phyloP scores from a whole-genome alignment of 2,329 filamentous ascomycete species.

The Calonectria henricotiae region DNA sequence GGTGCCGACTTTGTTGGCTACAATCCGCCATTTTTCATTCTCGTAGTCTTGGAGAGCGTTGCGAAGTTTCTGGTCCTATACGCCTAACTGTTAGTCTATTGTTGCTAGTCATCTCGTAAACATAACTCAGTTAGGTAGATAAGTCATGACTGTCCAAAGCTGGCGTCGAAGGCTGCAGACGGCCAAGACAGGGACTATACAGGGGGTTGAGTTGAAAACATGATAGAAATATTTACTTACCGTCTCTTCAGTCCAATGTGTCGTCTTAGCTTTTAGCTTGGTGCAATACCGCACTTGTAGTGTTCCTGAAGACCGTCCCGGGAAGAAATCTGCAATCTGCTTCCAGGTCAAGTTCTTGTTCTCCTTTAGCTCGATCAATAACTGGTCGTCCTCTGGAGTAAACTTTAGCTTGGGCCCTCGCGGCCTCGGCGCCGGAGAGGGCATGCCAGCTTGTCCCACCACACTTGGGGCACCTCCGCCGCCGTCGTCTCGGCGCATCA shows the following conservation, averaged over 20 bases:
- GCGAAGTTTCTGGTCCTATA: conserved; percentile 83
- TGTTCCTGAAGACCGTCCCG: conserved; percentile 90
- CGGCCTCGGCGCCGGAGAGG: conserved; percentile 83
- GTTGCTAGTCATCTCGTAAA: neutral
- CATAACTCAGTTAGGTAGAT: neutral
- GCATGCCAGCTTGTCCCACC: conserved; percentile 91
- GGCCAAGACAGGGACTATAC: too few relatives aligned
- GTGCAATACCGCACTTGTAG: conserved; percentile 96
- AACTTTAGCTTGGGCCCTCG: conserved; percentile 94
- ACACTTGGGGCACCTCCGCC: conserved; percentile 82
- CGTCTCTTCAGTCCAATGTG: conserved; percentile 93
- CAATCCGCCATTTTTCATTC: conserved; percentile 93
- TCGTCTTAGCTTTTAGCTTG: conserved; percentile 94
- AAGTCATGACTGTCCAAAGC: neutral
- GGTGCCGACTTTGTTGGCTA: conserved; percentile 90
- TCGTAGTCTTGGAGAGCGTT: conserved; percentile 88
- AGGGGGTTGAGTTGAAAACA: neutral
- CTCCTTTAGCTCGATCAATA: conserved; percentile 92
- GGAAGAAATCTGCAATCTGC: conserved; percentile 97
- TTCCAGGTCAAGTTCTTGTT: conserved; percentile 97
- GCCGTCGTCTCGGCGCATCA: conserved; percentile 74
- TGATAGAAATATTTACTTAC: conserved; percentile 69
- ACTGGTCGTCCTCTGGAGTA: conserved; percentile 90
- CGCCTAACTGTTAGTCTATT: conserved; percentile 32
- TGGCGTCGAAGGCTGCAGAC: neutral